Base-by-base conservation (phyloP, 176 grass and related monocot genomes). In the Urochloa ruziziensis region DNA sequence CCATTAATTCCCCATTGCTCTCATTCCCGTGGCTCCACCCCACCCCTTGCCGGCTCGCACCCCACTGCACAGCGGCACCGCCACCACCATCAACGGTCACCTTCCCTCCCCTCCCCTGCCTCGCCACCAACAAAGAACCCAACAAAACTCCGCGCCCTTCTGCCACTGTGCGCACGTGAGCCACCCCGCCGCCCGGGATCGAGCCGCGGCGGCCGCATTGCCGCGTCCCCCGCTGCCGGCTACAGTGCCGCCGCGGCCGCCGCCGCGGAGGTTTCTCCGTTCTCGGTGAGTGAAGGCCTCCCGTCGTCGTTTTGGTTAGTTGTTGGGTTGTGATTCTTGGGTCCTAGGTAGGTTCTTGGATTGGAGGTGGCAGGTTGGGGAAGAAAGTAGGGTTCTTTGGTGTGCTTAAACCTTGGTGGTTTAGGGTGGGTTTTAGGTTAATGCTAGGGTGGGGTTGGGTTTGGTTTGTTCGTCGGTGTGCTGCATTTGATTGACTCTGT, bases 141-240 rank as follows among this genome's bases (percentile, higher is more conserved):
- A 86, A 64, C 67, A 66, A 86, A 72, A 67, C 12, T 30, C 29
- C 7, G 25, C 25, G 39, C 67, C 47, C 1, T 18, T 23, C 2
- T 18, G 67, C 6, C 18, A 58, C 57, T 43, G 67, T 73, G 84
- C 33, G 46, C 84, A 80, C 51, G 77, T 86, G 84, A 80, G 43
- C 21, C 2, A 66, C 11, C n/a, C 40, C 5, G 2, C 28, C 6
- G 43, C 10, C 23, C 54, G 23, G 30, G 28, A 70, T 79, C 64
- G 63, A 78, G 66, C 30, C 63, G 40, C 37, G 11, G 40, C 54
- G 11, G 52, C 63, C 32, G 54, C 67, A 73, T 56, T 66, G 74
- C 67, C 54, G 29, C 67, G n/a, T 36, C 65, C 74, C 74, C 7
- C n/a, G 61, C 21, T 10, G 7, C 10, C 40, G 25, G 19, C 42